Evolutionary conservation across 1,284 basidiomycete genomes (phyloP), one percentile per base, ranked within the genome.

Genomic region (Thelephora terrestris): DNA sequence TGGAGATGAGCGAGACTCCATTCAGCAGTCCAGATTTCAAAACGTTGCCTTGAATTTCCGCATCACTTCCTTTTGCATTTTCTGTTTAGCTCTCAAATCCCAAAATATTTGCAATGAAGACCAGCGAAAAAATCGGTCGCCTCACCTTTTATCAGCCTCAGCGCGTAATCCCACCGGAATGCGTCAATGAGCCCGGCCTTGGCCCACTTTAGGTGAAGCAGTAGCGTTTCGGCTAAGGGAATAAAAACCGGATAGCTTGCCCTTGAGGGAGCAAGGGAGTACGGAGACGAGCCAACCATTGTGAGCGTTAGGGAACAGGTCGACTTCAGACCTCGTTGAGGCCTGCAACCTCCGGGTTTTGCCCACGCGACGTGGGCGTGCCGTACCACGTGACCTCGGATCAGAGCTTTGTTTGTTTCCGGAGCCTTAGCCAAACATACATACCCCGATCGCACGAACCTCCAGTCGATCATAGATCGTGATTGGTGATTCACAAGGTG

Each of bases 11-110:
- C 0, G 83, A 84, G 20, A 88, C 66, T 5, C 68, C 64, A 59
- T 90, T 90, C 46, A 89, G 71, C 9, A 85, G 64, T 16, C 84
- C 59, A 1, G 82, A 85, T 66, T 89, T 90, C 64, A 78, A 71
- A 39, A 86, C 62, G 60, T 86, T 82, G 47, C 73, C 69, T 16
- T 83, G 79, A 50, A 90, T 77, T 64, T 87, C 84, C 17, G 76
- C 61, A 62, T 89, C 86, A 53, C 84, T 87, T 59, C 39, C 42
- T 32, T 38, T 43, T 43, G 25, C 21, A 34, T 43, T 25, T 36
- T 16, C 36, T 20, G 37, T 38, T 47, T 18, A 47, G 24, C 20
- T 21, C 36, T 18, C 32, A 42, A 37, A 38, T 44, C 7, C 18
- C 36, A 47, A 45, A 42, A 27, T 37, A 43, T 35, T 45, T 36